Evolutionary conservation across 2,329 filamentous ascomycete genomes (phyloP).

Genomic region (Diaporthe amygdali): DNA sequence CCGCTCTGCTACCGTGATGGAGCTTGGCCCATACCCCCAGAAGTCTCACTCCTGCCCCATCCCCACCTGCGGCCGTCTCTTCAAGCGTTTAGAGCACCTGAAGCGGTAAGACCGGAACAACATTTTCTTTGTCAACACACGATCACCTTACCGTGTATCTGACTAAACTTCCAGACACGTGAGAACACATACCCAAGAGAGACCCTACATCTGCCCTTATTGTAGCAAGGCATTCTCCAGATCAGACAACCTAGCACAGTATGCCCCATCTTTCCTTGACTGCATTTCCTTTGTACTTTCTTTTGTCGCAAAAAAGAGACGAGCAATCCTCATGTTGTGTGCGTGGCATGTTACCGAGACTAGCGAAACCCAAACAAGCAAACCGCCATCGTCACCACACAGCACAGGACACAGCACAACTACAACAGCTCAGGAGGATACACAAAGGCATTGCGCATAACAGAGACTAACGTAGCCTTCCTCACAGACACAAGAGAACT

Average conservation of each 20-base stretch:
- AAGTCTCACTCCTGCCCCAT: slow-evolving; percentile 99
- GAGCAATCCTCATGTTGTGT: slow-evolving; percentile 47
- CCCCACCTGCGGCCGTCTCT: slow-evolving; percentile 92
- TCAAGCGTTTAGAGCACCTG: slow-evolving; percentile 98
- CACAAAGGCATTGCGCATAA: slow-evolving; percentile 21
- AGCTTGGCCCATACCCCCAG: slow-evolving; percentile 93
- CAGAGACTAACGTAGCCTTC: slow-evolving; percentile 41
- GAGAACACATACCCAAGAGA: slow-evolving; percentile 98
- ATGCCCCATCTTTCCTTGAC: slow-evolving; percentile 53
- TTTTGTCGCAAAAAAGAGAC: slow-evolving; percentile 39
- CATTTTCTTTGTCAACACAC: slow-evolving; percentile 43
- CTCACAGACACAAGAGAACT: slow-evolving; percentile 81
- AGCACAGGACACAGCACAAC: slow-evolving; percentile 40
- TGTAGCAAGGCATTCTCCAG: slow-evolving; percentile 99
- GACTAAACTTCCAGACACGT: slow-evolving; percentile 78
- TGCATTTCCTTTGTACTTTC: slow-evolving; percentile 34
- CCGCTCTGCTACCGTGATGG: slow-evolving; percentile 94
- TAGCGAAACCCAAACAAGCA: slow-evolving; percentile 34
- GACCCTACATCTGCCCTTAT: slow-evolving; percentile 95
- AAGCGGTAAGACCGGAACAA: slow-evolving; percentile 80
- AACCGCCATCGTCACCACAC: slow-evolving; percentile 36
- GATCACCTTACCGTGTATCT: slow-evolving; percentile 50
- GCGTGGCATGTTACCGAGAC: slow-evolving; percentile 41
- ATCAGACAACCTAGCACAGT: slow-evolving; percentile 99
- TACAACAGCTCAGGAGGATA: slow-evolving; percentile 37